These are phyloP conservation scores for Candida freyschussii DNA, from an alignment of 1,139 yeast genomes.

Conservation along the genomic window DNA sequence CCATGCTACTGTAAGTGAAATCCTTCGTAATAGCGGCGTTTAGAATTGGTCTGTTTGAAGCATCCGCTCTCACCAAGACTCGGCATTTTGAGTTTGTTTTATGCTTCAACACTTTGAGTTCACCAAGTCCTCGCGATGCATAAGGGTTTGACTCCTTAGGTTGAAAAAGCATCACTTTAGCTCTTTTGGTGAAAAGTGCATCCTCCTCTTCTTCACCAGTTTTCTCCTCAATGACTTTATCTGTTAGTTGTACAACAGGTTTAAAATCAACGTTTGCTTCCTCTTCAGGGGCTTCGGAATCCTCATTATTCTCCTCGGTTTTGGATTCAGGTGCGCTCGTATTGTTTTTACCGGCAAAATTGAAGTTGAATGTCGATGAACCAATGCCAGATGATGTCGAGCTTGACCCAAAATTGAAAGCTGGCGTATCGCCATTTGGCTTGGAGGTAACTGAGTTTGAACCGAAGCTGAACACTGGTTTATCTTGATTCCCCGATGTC, in stretches of 20 bases:
- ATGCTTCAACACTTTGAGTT: constrained; percentile 64
- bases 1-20: constrained; percentile 51
- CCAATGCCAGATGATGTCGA: constrained; percentile 5
- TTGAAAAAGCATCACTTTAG: constrained; percentile 63
- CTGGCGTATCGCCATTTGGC: constrained; percentile 1
- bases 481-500: constrained; percentile 1
- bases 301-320: constrained; percentile 6
- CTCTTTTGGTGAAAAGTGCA: constrained; percentile 55
- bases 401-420: constrained; percentile 6
- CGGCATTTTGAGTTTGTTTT: constrained; percentile 58
- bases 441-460: neutral
- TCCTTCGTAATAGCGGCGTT: constrained; percentile 43
- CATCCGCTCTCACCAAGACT: constrained; percentile 80
- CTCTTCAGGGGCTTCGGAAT: constrained; percentile 30
- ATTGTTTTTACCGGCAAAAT: constrained; percentile 4
- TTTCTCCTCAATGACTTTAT: constrained; percentile 44
- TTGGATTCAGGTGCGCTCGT: constrained; percentile 6
- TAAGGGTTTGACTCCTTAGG: constrained; percentile 43
- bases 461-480: constrained; percentile 2
- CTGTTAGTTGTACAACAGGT: constrained; percentile 43
- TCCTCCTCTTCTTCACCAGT: constrained; percentile 90
- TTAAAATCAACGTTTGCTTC: constrained; percentile 41
- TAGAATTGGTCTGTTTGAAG: constrained; percentile 74
- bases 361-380: constrained; percentile 5
- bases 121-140: constrained; percentile 73